Evolutionary conservation across 2,329 filamentous ascomycete genomes (phyloP), one percentile per base, ranked within the genome.

Genomic region (Aspergillus tubingensis): DNA sequence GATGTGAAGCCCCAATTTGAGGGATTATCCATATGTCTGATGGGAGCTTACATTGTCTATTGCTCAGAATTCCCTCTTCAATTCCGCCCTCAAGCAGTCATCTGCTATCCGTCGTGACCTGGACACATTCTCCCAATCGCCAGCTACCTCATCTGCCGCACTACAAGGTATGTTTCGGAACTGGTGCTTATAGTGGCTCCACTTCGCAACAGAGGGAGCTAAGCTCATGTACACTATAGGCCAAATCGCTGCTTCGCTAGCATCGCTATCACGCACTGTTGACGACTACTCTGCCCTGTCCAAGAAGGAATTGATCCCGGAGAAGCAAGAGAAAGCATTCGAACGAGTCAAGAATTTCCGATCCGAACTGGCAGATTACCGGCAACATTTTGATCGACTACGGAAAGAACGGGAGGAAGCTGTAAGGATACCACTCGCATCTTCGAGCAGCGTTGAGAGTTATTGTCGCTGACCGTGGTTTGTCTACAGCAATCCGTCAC

Each of bases 281-380:
- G 93, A 97, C 79, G 93, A 97, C 74, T 99, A 99, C 81, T 87
- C 90, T 70, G 85, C 85, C 58, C 86, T 96, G 30, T 90, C 93
- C 1, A 91, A 91, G 66, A 91, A 94, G 70, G 95, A 99, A 77
- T 86, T 96, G 32, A 93, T 96, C 59, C 85, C 90, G 4, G 89
- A 91, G 61, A 99, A 98, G 79, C 91, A 96, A 68, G 89, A 95
- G 62, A 96, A 98, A 73, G 95, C 94, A 1, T 83, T 87, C 65
- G 92, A 96, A 73, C 87, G 95, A 48, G 84, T 96, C 60, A 90
- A 91, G 76, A 91, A 88, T 69, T 99, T 99, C 78, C 88, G 91
- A 60, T 77, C 84, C 47, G 94, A 98, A 72, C 85, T 98, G 2
- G 79, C 88, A 54, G 91, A 93, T 57, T 96, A 92, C 74, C 86